Evolutionary conservation across 441 rosid genomes (phyloP).

Genomic region (Gossypium armourianum): DNA sequence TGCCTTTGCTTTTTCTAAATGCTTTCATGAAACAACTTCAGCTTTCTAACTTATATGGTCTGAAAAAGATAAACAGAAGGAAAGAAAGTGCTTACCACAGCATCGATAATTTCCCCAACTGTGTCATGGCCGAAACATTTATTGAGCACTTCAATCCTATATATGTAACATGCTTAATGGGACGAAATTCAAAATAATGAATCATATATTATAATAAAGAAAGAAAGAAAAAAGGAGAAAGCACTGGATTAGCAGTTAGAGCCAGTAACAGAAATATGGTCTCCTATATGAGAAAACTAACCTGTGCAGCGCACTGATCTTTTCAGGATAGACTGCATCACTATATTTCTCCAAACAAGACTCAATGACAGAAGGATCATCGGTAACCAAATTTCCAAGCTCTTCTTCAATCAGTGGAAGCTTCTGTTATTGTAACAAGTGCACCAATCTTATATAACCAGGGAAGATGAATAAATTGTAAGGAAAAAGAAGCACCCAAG

Average conservation of each 20-base stretch:
- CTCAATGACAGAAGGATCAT: constrained; percentile 78
- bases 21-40: background rate
- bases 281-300: constrained; percentile 24
- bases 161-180: constrained; percentile 9
- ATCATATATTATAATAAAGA: background rate
- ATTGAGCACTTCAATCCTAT: constrained; percentile 55
- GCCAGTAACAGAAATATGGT: background rate
- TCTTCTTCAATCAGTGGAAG: constrained; percentile 49
- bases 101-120: constrained; percentile 44
- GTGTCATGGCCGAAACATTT: constrained; percentile 67
- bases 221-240: background rate
- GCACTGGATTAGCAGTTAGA: background rate
- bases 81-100: constrained; percentile 40
- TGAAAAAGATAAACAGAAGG: background rate
- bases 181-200: background rate
- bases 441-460: constrained; percentile 12
- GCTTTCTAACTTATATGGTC: background rate
- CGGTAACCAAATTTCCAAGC: constrained; percentile 57
- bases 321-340: constrained; percentile 52
- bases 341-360: constrained; percentile 43
- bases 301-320: constrained; percentile 61
- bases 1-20: background rate
- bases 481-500: background rate
- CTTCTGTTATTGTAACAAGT: constrained; percentile 33
- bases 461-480: constrained; percentile 7